Evolutionary conservation across 1,284 basidiomycete genomes (phyloP).

Genomic region (Cryptococcus sp.): DNA sequence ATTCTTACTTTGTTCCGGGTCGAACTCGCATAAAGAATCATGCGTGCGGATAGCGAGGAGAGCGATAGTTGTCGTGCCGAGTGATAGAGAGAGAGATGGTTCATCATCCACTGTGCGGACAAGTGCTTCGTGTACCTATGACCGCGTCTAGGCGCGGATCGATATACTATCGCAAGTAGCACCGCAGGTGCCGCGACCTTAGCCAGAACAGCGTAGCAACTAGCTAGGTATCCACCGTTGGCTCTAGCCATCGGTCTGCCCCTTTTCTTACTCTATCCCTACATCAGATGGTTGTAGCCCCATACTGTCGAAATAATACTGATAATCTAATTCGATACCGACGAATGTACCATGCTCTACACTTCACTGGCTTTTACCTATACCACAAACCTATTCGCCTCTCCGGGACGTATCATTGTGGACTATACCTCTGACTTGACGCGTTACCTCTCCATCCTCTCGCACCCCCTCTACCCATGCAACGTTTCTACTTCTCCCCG

Average conservation of each 20-base stretch:
- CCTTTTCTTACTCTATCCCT: too few relatives aligned
- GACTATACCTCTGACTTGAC: neutral
- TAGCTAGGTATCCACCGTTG: neutral
- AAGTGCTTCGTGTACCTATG: too few relatives aligned
- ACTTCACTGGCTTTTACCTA: neutral
- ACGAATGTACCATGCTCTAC: conserved; percentile 14
- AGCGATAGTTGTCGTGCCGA: neutral
- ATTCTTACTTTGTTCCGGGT: conserved; percentile 7
- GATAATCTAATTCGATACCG: conserved; percentile 9
- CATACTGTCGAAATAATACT: conserved; percentile 16
- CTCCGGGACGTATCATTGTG: neutral
- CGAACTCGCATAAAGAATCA: neutral
- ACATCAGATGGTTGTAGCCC: neutral
- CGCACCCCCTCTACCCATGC: neutral
- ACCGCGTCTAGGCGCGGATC: too few relatives aligned
- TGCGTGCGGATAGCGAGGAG: neutral
- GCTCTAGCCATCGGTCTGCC: neutral
- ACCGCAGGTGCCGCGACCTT: neutral
- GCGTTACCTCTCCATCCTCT: neutral
- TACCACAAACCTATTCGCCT: too few relatives aligned
- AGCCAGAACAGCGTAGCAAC: neutral
- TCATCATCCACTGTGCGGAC: too few relatives aligned
- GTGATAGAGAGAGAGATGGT: too few relatives aligned
- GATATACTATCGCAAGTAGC: too few relatives aligned
- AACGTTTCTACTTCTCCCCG: neutral